Conservation (phyloP, 371 early-diverging fungal species). For the Rhizopus microsporus region DNA sequence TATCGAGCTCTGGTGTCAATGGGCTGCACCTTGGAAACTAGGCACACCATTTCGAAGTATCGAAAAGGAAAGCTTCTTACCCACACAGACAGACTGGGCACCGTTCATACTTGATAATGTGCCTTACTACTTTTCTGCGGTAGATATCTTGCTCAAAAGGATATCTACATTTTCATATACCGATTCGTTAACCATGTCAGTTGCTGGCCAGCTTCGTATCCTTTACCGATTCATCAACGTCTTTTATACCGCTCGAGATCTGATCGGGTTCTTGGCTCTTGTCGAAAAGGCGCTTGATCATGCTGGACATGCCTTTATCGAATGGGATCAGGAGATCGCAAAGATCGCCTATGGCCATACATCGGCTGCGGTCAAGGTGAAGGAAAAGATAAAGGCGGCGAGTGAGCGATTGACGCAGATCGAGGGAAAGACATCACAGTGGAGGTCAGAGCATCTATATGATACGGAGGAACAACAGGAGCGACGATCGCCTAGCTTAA, state of each 20-base stretch:
- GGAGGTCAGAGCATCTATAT: slow-evolving; percentile 28
- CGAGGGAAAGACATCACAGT: slow-evolving; percentile 13
- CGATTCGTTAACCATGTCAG: slow-evolving; percentile 4
- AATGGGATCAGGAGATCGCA: background rate
- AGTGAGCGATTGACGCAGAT: slow-evolving; percentile 18
- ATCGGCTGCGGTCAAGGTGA: background rate
- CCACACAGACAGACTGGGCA: slow-evolving; percentile 27
- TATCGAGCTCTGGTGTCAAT: slow-evolving; percentile 33
- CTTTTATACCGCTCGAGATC: slow-evolving; percentile 14
- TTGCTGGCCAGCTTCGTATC: slow-evolving; percentile 27
- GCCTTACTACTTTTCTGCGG: slow-evolving; percentile 28
- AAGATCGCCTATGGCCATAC: background rate
- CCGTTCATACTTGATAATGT: slow-evolving; percentile 34
- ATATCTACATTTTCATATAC: slow-evolving; percentile 21
- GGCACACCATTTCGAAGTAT: slow-evolving; percentile 11
- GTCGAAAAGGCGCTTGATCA: slow-evolving; percentile 18
- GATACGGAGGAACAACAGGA: background rate
- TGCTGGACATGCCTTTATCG: background rate
- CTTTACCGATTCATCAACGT: slow-evolving; percentile 30
- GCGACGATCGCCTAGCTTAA: background rate
- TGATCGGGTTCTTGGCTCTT: slow-evolving; percentile 18
- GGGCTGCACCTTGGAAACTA: slow-evolving; percentile 39
- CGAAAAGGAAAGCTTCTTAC: slow-evolving; percentile 3
- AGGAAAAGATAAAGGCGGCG: slow-evolving; percentile 5
- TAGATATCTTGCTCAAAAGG: slow-evolving; percentile 31